Evolutionary conservation across 805 yeast genomes (phyloP).

Genomic region (Candida mattraensis): DNA sequence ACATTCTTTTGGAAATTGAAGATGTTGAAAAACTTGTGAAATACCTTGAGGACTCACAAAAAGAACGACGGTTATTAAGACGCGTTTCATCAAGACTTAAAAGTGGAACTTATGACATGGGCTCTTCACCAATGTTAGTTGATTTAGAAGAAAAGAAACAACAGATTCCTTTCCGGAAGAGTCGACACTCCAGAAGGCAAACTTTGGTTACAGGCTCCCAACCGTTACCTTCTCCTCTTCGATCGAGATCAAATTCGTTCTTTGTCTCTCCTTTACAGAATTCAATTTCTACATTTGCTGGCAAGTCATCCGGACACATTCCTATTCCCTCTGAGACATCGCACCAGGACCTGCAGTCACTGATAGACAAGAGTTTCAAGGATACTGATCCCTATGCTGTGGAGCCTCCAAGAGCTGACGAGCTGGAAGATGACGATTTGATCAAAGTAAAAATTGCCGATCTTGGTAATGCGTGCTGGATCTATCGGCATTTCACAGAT

Average conservation of each 20-base stretch:
- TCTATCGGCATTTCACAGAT: conserved; percentile 76
- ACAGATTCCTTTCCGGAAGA: conserved; percentile 29
- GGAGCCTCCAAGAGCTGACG: conserved; percentile 38
- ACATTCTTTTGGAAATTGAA: conserved; percentile 53
- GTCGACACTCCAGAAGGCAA: conserved; percentile 57
- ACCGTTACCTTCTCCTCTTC: conserved; percentile 85
- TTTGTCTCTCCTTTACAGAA: conserved; percentile 29
- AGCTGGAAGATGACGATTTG: conserved; percentile 44
- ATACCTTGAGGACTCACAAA: conserved; percentile 40
- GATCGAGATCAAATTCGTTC: conserved; percentile 44
- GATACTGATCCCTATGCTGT: conserved; percentile 31
- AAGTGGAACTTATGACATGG: conserved; percentile 17
- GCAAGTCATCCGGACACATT: conserved; percentile 7
- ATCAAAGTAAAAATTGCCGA: conserved; percentile 89
- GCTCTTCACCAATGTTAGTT: conserved; percentile 12
- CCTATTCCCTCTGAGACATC: conserved; percentile 17
- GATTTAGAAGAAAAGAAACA: conserved; percentile 14
- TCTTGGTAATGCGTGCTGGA: conserved; percentile 88
- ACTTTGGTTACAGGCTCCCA: conserved; percentile 87
- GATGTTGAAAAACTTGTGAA: conserved; percentile 53
- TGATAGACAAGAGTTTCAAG: conserved; percentile 40
- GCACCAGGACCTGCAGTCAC: conserved; percentile 32
- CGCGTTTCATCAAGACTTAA: conserved; percentile 28
- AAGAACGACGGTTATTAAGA: conserved; percentile 34
- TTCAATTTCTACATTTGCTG: conserved; percentile 16